Evolutionary conservation across 1,284 basidiomycete genomes (phyloP).

Genomic region (Malassezia globosa): DNA sequence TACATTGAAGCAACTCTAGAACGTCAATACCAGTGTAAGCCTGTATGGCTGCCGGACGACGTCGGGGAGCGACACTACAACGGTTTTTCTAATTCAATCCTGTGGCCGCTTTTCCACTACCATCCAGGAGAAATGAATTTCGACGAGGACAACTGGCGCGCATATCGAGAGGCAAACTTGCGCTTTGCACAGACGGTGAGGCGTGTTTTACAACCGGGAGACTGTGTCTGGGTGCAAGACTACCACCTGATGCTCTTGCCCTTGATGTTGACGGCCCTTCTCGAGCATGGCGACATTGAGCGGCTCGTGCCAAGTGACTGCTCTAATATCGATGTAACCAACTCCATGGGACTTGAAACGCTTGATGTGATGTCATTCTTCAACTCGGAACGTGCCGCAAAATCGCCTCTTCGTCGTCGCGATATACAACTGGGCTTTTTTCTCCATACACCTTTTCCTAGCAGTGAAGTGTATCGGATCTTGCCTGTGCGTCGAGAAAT

Average conservation of each 20-base stretch:
- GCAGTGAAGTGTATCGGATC: conserved; percentile 88
- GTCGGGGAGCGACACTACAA: conserved; percentile 97
- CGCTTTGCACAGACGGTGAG: conserved; percentile 81
- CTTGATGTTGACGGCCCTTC: conserved; percentile 75
- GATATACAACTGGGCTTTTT: conserved; percentile 73
- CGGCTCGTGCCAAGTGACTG: conserved; percentile 9
- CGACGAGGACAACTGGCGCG: conserved; percentile 94
- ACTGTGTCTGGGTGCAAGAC: conserved; percentile 79
- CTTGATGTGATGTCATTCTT: background rate
- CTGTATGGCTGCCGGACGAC: conserved; percentile 93
- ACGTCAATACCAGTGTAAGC: conserved; percentile 91
- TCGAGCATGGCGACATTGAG: conserved; percentile 52
- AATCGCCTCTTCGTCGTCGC: conserved; percentile 20
- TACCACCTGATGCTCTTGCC: conserved; percentile 78
- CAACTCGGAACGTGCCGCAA: background rate
- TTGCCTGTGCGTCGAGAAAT: conserved; percentile 94
- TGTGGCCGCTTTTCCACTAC: conserved; percentile 99
- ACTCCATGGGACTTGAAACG: background rate
- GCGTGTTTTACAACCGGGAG: conserved; percentile 62
- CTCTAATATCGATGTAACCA: conserved; percentile 10
- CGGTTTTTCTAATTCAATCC: conserved; percentile 93
- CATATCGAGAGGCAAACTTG: conserved; percentile 92
- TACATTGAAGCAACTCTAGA: conserved; percentile 56
- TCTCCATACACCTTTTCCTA: conserved; percentile 95
- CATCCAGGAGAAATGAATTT: conserved; percentile 77